phyloP scores from a whole-genome alignment of 1,139 yeast genomes.

The Yamadazyma buinensis region DNA sequence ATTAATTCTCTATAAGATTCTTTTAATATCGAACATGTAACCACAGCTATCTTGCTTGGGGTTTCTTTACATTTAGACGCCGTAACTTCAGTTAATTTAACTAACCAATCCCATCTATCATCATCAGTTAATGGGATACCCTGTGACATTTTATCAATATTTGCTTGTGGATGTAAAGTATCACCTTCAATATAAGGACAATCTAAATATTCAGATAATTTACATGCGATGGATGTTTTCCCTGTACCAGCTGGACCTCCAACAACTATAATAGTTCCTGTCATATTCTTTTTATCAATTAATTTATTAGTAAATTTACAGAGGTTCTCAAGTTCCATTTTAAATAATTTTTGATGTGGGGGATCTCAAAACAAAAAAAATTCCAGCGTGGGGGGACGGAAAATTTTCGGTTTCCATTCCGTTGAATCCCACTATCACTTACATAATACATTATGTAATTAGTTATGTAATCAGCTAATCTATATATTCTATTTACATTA shows the following conservation, averaged over 20 bases:
- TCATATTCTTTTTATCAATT: slow-evolving; percentile 1
- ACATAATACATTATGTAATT: too few species aligned
- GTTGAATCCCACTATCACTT: too few species aligned
- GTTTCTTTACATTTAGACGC: slow-evolving; percentile 30
- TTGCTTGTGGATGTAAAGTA: slow-evolving; percentile 64
- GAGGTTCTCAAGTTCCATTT: too few species aligned
- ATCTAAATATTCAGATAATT: slow-evolving; percentile 38
- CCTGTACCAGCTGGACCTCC: slow-evolving; percentile 98
- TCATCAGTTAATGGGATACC: slow-evolving; percentile 83
- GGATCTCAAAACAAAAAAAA: too few species aligned
- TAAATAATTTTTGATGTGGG: too few species aligned
- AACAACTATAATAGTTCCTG: slow-evolving; percentile 35
- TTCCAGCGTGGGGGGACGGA: too few species aligned
- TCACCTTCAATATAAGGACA: slow-evolving; percentile 84
- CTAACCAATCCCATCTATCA: slow-evolving; percentile 90
- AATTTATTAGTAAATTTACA: too few species aligned
- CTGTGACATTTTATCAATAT: slow-evolving; percentile 74
- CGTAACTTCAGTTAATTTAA: slow-evolving; percentile 42
- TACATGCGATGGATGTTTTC: slow-evolving; percentile 72
- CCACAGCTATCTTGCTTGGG: slow-evolving; percentile 38
- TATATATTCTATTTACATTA: too few species aligned
- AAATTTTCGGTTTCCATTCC: too few species aligned
- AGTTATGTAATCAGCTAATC: too few species aligned
- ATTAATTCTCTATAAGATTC: slow-evolving; percentile 64
- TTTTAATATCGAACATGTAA: slow-evolving; percentile 85